Evolutionary conservation across 441 rosid genomes (phyloP).

Genomic region (Erysimum pusillum): DNA sequence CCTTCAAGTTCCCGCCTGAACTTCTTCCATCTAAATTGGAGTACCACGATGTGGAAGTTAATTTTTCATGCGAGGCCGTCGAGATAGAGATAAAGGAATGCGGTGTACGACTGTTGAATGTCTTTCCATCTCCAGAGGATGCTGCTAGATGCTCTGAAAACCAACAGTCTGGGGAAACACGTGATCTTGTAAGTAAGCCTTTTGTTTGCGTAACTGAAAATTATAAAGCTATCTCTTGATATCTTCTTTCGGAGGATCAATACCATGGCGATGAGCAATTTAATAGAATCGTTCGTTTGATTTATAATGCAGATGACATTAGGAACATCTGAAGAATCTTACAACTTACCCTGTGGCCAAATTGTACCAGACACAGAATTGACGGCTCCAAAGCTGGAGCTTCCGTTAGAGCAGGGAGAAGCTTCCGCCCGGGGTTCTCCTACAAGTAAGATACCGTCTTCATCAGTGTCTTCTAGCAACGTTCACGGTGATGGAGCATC

Average conservation of each 20-base stretch:
- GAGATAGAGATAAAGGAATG: constrained; percentile 16
- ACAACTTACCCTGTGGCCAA: background rate
- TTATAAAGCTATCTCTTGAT: background rate
- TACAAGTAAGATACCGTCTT: no score
- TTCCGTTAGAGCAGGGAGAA: background rate
- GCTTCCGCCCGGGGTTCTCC: no score
- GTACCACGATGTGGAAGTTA: background rate
- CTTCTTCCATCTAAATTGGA: background rate
- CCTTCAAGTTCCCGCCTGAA: background rate
- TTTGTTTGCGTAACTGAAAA: background rate
- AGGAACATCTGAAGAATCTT: background rate
- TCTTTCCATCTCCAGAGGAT: background rate
- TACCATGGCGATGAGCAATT: background rate
- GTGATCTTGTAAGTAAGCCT: background rate
- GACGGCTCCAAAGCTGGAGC: background rate
- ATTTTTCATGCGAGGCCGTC: background rate
- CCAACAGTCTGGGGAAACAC: constrained; percentile 5
- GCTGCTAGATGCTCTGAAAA: background rate
- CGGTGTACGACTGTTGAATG: constrained; percentile 13
- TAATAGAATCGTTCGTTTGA: background rate
- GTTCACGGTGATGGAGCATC: no score
- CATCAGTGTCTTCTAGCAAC: no score
- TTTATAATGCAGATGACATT: background rate
- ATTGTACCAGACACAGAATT: background rate
- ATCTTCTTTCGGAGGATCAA: background rate